Percentiles rank a stretch among this genome's conserved stretches.
Conservation (phyloP, 768 basidiomycete species). For the Suillus paluster region DNA sequence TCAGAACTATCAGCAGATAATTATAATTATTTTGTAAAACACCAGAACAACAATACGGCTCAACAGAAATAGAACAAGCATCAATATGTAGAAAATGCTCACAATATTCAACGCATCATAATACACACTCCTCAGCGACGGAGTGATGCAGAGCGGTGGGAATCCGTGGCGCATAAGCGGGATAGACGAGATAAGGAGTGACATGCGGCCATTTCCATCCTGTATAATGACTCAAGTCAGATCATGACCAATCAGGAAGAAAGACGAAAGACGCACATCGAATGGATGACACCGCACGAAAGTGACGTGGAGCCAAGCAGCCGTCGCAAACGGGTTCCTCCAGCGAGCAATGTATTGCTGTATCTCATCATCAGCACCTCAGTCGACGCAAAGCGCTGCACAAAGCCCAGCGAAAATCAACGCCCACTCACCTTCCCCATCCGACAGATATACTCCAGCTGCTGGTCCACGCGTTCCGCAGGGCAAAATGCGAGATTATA, state of each 20-base stretch:
- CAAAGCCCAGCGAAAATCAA: neutral
- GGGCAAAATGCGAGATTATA: conserved; percentile 40
- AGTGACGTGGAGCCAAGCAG: conserved; percentile 40
- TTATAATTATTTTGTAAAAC: neutral
- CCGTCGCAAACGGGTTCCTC: conserved; percentile 42
- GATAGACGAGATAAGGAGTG: conserved; percentile 38
- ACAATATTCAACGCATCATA: conserved; percentile 40
- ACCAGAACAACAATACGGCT: neutral
- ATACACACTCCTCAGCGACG: conserved; percentile 26
- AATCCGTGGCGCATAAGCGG: conserved; percentile 37
- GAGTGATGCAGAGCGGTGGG: conserved; percentile 34
- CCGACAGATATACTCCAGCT: conserved; percentile 39
- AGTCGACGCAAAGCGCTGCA: neutral
- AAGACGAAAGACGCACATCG: conserved; percentile 28
- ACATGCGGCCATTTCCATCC: conserved; percentile 42
- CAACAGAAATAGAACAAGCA: neutral
- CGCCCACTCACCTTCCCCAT: conserved; percentile 33
- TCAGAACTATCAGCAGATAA: no score
- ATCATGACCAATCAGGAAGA: neutral
- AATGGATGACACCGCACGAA: conserved; percentile 40
- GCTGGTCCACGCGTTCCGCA: conserved; percentile 33
- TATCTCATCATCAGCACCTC: neutral
- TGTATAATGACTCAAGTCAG: conserved; percentile 11
- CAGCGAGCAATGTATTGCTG: conserved; percentile 43
- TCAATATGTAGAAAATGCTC: conserved; percentile 8